Conservation (phyloP, 805 yeast species). For the Tetrapisispora nanseiensis region DNA sequence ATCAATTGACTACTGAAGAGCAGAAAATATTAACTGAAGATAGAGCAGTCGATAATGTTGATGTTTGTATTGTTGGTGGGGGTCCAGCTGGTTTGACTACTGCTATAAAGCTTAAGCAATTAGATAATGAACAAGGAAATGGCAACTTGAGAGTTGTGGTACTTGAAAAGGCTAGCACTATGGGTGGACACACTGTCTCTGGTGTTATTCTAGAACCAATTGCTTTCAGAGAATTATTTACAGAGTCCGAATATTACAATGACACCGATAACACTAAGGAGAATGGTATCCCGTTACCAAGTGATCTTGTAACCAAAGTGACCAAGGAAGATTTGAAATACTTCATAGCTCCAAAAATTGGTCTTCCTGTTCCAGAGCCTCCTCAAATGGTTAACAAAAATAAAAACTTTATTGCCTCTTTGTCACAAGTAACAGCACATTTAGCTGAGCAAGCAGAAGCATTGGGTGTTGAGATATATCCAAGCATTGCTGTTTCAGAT, state of each 20-base stretch:
- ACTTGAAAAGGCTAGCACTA: conserved; percentile 83
- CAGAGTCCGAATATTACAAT: conserved; percentile 39
- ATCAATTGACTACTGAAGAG: conserved; percentile 33
- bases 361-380: conserved; percentile 82
- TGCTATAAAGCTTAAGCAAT: conserved; percentile 79
- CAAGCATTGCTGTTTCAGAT: conserved; percentile 80
- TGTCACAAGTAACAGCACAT: conserved; percentile 72
- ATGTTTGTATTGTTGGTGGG: conserved; percentile 93
- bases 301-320: conserved; percentile 65
- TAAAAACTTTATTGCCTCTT: conserved; percentile 74
- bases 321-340: conserved; percentile 64
- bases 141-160: conserved; percentile 78
- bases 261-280: conserved; percentile 24
- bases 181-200: conserved; percentile 86
- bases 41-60: conserved; percentile 78
- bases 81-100: conserved; percentile 97
- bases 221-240: conserved; percentile 76
- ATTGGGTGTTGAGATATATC: conserved; percentile 86
- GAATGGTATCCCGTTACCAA: conserved; percentile 65
- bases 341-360: conserved; percentile 40
- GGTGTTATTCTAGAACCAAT: conserved; percentile 93
- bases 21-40: conserved; percentile 44
- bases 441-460: conserved; percentile 85
- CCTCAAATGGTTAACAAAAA: conserved; percentile 79
- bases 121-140: conserved; percentile 52